A percentile compares a stretch with the other conserved stretches of the same genome.
These are phyloP conservation scores for Picea glauca DNA, from an alignment of 75 land plant genomes.

Conservation along the genomic window DNA sequence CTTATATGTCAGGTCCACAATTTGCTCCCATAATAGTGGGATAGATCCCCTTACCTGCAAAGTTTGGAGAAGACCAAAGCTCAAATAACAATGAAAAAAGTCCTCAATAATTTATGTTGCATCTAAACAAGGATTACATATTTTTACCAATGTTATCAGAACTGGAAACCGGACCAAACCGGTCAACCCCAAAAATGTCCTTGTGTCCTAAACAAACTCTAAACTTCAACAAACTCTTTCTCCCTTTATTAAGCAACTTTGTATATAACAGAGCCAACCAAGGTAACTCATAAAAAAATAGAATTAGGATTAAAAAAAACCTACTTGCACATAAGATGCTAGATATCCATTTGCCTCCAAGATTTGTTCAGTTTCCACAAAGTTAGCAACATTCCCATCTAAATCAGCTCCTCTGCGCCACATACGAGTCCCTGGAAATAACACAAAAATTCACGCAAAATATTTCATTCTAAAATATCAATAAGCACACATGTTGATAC, in stretches of 20 bases:
- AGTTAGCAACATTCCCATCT: slow-evolving; percentile 91
- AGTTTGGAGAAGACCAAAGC: not conserved
- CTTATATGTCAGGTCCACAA: slow-evolving; percentile 97
- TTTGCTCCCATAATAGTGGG: slow-evolving; percentile 98
- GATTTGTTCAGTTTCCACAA: slow-evolving; percentile 95
- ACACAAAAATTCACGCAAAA: not conserved
- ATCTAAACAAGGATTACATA: not conserved
- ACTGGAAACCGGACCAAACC: too few relatives aligned
- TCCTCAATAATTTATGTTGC: not conserved
- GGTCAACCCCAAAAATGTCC: too few relatives aligned
- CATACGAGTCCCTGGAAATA: slow-evolving; percentile 86
- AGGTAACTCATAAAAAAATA: not conserved
- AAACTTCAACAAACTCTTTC: not conserved
- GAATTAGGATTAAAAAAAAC: not conserved
- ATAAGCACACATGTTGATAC: not conserved
- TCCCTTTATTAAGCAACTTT: not conserved
- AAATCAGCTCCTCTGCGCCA: slow-evolving; percentile 99
- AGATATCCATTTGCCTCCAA: slow-evolving; percentile 61
- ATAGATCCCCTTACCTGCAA: slow-evolving; percentile 93
- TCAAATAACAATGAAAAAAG: not conserved
- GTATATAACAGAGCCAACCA: not conserved
- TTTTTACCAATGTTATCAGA: too few relatives aligned
- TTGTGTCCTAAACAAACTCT: not conserved
- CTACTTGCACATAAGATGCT: slow-evolving; percentile 89
- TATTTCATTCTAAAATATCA: not conserved